Evolutionary conservation across 495 filamentous ascomycete genomes (phyloP).

Genomic region (Cetradonia linearis): DNA sequence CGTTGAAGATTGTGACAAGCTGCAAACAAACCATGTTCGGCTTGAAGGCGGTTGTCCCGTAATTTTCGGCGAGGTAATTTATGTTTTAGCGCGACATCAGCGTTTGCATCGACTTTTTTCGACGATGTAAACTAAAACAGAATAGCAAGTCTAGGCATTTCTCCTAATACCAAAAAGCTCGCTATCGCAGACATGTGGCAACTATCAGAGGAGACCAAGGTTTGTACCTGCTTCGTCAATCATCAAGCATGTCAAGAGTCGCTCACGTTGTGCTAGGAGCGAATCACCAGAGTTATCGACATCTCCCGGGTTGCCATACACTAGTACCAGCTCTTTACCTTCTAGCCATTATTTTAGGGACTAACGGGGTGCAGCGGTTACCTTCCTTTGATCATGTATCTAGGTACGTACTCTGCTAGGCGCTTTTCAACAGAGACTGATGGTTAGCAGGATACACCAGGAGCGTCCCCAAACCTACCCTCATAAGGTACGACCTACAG

Average conservation of each 20-base stretch:
- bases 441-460: constrained; percentile 66
- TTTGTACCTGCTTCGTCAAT: constrained; percentile 29
- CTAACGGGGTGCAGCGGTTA: constrained; percentile 62
- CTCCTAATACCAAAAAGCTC: neutral
- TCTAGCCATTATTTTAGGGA: neutral
- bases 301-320: constrained; percentile 91
- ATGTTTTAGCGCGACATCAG: constrained; percentile 4
- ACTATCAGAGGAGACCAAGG: constrained; percentile 96
- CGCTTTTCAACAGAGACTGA: neutral
- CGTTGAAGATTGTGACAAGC: neutral
- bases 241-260: neutral
- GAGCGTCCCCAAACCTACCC: constrained; percentile 81
- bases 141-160: neutral
- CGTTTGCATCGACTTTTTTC: neutral
- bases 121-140: neutral
- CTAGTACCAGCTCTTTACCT: constrained; percentile 52
- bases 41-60: neutral
- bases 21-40: neutral
- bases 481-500: constrained; percentile 62
- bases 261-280: constrained; percentile 51
- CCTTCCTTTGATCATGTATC: constrained; percentile 90
- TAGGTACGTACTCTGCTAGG: constrained; percentile 52
- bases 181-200: constrained; percentile 50
- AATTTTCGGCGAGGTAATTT: neutral
- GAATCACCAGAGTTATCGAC: constrained; percentile 90